Percentiles rank a stretch among this genome's conserved stretches.
Conservation (phyloP, 1,284 basidiomycete species). For the Ceratobasidium sp. region DNA sequence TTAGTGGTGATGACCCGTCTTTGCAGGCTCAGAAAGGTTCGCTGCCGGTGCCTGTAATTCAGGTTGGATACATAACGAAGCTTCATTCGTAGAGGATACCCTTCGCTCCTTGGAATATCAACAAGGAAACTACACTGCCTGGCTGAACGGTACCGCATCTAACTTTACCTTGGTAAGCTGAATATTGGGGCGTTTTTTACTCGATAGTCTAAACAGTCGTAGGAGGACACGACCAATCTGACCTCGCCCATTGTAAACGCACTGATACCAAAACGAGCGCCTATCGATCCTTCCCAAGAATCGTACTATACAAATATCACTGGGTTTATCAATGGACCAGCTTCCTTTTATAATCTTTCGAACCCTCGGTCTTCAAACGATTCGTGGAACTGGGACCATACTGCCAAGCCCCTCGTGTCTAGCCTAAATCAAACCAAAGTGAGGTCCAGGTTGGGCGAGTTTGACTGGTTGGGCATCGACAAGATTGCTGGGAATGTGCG, state of each 20-base stretch:
- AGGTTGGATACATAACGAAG: constrained; percentile 62
- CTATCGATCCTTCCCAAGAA: constrained; percentile 55
- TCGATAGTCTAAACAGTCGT: constrained; percentile 11
- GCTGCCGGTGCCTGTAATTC: constrained; percentile 49
- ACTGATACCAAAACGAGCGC: constrained; percentile 56
- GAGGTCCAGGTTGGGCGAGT: constrained; percentile 53
- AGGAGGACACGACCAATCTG: constrained; percentile 54
- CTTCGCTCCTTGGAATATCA: constrained; percentile 64
- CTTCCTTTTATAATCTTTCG: constrained; percentile 67
- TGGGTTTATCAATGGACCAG: constrained; percentile 72
- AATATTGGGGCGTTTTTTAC: background rate
- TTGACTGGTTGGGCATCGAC: constrained; percentile 72
- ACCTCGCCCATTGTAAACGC: constrained; percentile 57
- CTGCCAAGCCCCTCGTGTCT: constrained; percentile 3
- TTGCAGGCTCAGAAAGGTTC: constrained; percentile 43
- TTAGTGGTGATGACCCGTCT: constrained; percentile 50
- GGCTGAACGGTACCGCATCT: constrained; percentile 70
- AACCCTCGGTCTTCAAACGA: constrained; percentile 42
- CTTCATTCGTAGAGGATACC: constrained; percentile 54
- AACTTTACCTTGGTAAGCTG: constrained; percentile 72
- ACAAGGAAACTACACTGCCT: constrained; percentile 72
- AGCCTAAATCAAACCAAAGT: constrained; percentile 27
- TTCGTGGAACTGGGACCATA: constrained; percentile 42
- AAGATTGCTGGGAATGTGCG: constrained; percentile 70
- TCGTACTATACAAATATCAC: constrained; percentile 79